These are phyloP conservation scores for Schizopora paradoxa DNA, from an alignment of 1,284 basidiomycete genomes.

Conservation along the genomic window DNA sequence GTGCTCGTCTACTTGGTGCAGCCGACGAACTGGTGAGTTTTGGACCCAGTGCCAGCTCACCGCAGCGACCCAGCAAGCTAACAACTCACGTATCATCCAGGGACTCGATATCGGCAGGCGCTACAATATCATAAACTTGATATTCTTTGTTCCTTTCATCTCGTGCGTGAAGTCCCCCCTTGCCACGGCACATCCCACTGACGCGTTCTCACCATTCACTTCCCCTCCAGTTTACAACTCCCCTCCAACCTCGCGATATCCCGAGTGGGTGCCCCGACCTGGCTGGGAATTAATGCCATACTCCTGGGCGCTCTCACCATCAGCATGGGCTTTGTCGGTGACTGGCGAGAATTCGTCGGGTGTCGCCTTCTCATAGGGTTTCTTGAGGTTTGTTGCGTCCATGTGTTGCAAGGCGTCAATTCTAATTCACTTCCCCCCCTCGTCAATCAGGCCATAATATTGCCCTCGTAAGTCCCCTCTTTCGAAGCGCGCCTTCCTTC, in stretches of 20 bases:
- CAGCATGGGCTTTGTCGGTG: constrained; percentile 29
- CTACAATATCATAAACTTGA: constrained; percentile 19
- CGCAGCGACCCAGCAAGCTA: background rate
- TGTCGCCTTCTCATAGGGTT: constrained; percentile 34
- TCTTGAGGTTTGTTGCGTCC: constrained; percentile 24
- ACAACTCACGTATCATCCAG: background rate
- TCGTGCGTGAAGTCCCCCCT: constrained; percentile 3
- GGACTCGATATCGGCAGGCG: constrained; percentile 2
- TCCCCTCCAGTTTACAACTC: constrained; percentile 11
- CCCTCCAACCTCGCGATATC: constrained; percentile 28
- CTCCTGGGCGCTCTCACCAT: constrained; percentile 35
- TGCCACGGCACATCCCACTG: constrained; percentile 5
- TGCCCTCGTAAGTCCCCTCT: background rate
- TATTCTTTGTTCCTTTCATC: constrained; percentile 29
- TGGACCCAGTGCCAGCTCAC: background rate
- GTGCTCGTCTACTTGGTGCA: constrained; percentile 30
- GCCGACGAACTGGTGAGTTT: constrained; percentile 11
- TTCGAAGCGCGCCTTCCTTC: background rate
- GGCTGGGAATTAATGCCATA: constrained; percentile 25
- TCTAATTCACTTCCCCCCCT: background rate
- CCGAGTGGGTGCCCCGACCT: constrained; percentile 31
- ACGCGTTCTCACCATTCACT: background rate
- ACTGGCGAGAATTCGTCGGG: constrained; percentile 30
- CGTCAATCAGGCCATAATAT: constrained; percentile 1
- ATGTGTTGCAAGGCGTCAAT: background rate